These are phyloP conservation scores for Eremochloa ophiuroides DNA, from an alignment of 176 grass and related monocot species.

Conservation along the genomic window DNA sequence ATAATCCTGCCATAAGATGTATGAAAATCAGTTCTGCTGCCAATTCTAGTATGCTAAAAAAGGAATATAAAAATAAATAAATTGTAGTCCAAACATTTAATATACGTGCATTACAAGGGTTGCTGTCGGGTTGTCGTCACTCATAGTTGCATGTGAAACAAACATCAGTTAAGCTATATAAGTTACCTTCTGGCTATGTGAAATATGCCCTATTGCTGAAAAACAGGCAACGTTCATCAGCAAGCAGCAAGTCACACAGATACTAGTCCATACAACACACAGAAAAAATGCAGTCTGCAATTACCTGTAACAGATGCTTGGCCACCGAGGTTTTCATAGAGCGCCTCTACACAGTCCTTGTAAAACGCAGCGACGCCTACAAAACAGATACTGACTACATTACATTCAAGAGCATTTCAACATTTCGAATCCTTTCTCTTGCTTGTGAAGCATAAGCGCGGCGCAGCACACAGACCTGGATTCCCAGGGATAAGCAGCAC, in stretches of 20 bases:
- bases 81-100: neutral
- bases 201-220: slow-evolving; percentile 70
- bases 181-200: slow-evolving; percentile 66
- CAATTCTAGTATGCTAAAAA: neutral
- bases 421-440: neutral
- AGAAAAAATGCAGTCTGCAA: neutral
- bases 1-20: slow-evolving; percentile 37
- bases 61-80: neutral
- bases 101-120: neutral
- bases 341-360: slow-evolving; percentile 64
- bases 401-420: neutral
- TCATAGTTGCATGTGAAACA: neutral
- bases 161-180: neutral
- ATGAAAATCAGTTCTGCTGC: neutral
- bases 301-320: slow-evolving; percentile 72
- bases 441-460: neutral
- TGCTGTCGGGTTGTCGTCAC: neutral
- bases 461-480: slow-evolving; percentile 45
- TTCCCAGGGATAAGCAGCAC: slow-evolving; percentile 77
- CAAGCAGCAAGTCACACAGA: slow-evolving; percentile 9
- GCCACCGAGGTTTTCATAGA: slow-evolving; percentile 65
- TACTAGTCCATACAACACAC: neutral
- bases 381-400: neutral
- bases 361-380: slow-evolving; percentile 75
- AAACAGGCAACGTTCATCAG: slow-evolving; percentile 31